Evolutionary conservation across 176 grass and related monocot species (phyloP), one percentile per base, ranked within the genome.

Genomic region (Eragrostis curvula): DNA sequence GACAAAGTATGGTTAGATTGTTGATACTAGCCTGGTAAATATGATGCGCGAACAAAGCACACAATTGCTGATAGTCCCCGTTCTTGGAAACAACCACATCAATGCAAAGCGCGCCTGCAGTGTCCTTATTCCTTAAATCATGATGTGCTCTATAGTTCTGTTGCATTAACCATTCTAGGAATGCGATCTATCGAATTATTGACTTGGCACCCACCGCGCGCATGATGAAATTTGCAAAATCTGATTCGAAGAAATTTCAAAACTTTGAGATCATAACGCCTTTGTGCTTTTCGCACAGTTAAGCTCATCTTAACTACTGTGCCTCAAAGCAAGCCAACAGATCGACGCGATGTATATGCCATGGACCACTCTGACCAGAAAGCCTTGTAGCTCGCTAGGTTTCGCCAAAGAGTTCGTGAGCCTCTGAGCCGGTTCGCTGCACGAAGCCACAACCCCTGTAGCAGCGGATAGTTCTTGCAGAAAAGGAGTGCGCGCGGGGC

Each of bases 301-400:
- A 66, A 20, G 52, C 21, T 53, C 70, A 49, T 74, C 44, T 79
- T 73, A 58, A 74, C 62, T 58, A 45, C 15, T 32, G 2, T 36
- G 8, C 23, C 9, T 48, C 20, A 62, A 36, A 74, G 18, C 41
- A 66, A 45, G 48, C 71, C 60, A 75, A 68, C 58, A 49, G 32
- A 18, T 49, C 25, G n/a, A 39, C 21, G 32, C 32, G 13, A 80
- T 68, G 77, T 63, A 30, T 18, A 87, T 87, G 42, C 43, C 68
- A 62, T 77, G 79, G 85, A 82, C 71, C 71, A 87, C 53, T 70
- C 71, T 75, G 29, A 51, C 43, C 16, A 75, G 20, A 87, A 87
- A 59, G 71, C 12, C 24, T 18, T 68, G 68, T 73, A 73, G 20
- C 10, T 59, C 63, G 12, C 41, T 75, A 87, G 61, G 78, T 66